Percentiles rank a stretch among this genome's conserved stretches.
These are phyloP conservation scores for Gracilariopsis chorda DNA, from an alignment of 23 red algal species.

Conservation along the genomic window DNA sequence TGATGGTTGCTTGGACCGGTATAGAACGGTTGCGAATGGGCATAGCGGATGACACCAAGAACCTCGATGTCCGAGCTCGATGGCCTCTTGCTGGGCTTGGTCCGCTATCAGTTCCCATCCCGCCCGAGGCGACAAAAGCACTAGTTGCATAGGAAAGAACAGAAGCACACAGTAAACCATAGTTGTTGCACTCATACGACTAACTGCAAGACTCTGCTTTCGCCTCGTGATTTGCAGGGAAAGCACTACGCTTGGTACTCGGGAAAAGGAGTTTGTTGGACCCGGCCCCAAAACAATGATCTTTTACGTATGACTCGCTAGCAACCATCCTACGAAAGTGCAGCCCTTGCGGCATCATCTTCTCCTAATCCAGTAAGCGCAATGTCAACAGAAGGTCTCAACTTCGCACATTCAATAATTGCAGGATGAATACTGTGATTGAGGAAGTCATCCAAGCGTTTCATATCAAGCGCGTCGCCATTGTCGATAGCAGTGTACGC, in stretches of 20 bases:
- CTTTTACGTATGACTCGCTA: too few relatives aligned
- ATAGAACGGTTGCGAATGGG: constrained; percentile 74
- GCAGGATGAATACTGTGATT: constrained; percentile 92
- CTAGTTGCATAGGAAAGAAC: neutral
- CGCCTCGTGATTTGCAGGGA: too few relatives aligned
- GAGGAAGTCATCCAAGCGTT: constrained; percentile 75
- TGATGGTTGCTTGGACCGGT: constrained; percentile 97
- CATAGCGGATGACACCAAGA: constrained; percentile 50
- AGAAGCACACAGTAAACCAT: too few relatives aligned
- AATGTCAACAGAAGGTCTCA: constrained; percentile 94
- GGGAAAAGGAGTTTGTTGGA: too few relatives aligned
- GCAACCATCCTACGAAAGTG: constrained; percentile 33
- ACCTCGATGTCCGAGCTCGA: constrained; percentile 66
- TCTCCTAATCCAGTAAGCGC: constrained; percentile 71
- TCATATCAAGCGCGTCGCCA: constrained; percentile 66
- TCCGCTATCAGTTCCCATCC: neutral
- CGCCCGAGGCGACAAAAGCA: neutral
- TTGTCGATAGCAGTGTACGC: constrained; percentile 84
- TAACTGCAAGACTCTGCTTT: too few relatives aligned
- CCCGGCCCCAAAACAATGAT: too few relatives aligned
- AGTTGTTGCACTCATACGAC: too few relatives aligned
- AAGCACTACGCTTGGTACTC: too few relatives aligned
- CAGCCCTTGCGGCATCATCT: constrained; percentile 79
- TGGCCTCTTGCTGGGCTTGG: constrained; percentile 78
- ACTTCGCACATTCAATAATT: constrained; percentile 90